Evolutionary conservation across 2,329 filamentous ascomycete species (phyloP).

Genomic region (Aspergillus fischeri): DNA sequence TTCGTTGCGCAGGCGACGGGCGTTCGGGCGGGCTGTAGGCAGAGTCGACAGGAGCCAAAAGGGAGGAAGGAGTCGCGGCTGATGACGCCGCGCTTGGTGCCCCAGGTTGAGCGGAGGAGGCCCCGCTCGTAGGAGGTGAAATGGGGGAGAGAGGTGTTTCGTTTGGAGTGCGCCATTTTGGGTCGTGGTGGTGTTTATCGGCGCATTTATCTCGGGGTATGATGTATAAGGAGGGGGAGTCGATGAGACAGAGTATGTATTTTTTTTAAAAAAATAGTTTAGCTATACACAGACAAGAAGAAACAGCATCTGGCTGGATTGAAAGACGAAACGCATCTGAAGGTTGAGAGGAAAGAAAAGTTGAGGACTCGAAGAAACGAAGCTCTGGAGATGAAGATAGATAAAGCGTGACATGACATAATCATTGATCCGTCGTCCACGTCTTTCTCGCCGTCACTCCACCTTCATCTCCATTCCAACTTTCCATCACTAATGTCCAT

Average conservation of each 20-base stretch:
- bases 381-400: background rate
- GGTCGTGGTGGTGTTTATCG: background rate
- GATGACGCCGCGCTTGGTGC: conserved; percentile 75
- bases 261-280: background rate
- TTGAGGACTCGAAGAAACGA: background rate
- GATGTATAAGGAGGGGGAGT: background rate
- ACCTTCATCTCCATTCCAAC: background rate
- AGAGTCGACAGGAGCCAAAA: conserved; percentile 84
- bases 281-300: background rate
- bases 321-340: background rate
- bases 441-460: background rate
- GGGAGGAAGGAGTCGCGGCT: conserved; percentile 87
- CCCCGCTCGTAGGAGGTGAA: conserved; percentile 90
- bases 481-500: background rate
- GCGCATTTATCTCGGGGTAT: background rate
- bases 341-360: background rate
- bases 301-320: background rate
- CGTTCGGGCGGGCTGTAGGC: conserved; percentile 72
- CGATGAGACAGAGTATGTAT: background rate
- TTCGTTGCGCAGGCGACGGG: conserved; percentile 74
- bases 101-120: conserved; percentile 78
- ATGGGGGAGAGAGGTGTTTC: conserved; percentile 86
- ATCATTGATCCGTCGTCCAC: background rate
- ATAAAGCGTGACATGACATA: conserved; percentile 9
- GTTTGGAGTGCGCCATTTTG: conserved; percentile 57